phyloP scores from a whole-genome alignment of 2,329 filamentous ascomycete genomes.

The Alternaria triticimaculans region DNA sequence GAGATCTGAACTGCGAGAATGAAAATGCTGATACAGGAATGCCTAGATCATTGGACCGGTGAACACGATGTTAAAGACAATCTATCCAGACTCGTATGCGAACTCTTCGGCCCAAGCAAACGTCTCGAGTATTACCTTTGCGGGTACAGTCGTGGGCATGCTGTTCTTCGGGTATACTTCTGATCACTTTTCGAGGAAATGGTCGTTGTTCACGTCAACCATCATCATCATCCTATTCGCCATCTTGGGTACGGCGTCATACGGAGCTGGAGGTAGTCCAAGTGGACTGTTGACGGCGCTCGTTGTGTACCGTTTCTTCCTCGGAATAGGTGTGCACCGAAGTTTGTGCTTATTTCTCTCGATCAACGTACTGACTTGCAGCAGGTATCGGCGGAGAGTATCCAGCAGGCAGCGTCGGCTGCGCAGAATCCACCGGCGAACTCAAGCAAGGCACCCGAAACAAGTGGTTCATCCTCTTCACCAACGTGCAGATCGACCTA shows the following conservation, averaged over 20 bases:
- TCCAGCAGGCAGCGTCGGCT: slow-evolving; percentile 82
- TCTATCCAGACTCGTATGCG: slow-evolving; percentile 76
- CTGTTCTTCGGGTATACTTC: slow-evolving; percentile 80
- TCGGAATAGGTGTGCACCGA: slow-evolving; percentile 63
- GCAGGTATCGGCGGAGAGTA: slow-evolving; percentile 79
- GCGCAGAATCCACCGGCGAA: slow-evolving; percentile 83
- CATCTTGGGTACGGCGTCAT: slow-evolving; percentile 77
- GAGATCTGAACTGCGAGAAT: not conserved
- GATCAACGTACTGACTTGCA: slow-evolving; percentile 1
- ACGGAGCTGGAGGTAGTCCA: slow-evolving; percentile 72
- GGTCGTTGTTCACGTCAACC: slow-evolving; percentile 81
- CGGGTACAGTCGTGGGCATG: slow-evolving; percentile 83
- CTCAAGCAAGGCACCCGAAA: slow-evolving; percentile 83
- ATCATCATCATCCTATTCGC: slow-evolving; percentile 86
- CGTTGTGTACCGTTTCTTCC: slow-evolving; percentile 84
- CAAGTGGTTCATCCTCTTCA: slow-evolving; percentile 82
- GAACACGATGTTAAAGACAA: slow-evolving; percentile 71
- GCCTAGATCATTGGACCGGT: slow-evolving; percentile 85
- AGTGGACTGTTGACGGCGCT: slow-evolving; percentile 78
- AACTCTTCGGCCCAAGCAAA: slow-evolving; percentile 73
- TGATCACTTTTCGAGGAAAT: slow-evolving; percentile 84
- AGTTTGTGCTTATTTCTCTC: fast-evolving
- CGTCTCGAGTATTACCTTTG: slow-evolving; percentile 83
- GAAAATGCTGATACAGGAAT: not conserved
- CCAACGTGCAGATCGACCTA: slow-evolving; percentile 84